A percentile compares a stretch with the other conserved stretches of the same genome.
phyloP scores from a whole-genome alignment of 805 yeast species.

The Cyberlindnera meyerae region DNA sequence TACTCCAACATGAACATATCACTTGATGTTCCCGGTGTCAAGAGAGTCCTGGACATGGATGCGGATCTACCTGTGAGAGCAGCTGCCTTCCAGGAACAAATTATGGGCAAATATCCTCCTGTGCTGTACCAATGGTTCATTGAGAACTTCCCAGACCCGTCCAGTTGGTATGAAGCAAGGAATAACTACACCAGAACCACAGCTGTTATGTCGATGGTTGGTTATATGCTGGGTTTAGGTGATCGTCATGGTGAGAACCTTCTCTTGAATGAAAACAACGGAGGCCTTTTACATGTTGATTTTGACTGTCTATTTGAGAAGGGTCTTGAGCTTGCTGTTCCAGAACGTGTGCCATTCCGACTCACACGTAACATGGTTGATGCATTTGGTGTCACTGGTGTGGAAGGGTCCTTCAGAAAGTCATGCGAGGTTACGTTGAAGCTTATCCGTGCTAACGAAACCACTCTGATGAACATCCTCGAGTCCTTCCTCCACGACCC shows the following conservation, averaged over 20 bases:
- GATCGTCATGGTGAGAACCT: slow-evolving; percentile 96
- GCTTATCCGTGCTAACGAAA: slow-evolving; percentile 72
- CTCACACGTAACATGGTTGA: slow-evolving; percentile 84
- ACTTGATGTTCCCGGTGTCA: slow-evolving; percentile 25
- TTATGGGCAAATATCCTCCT: slow-evolving; percentile 45
- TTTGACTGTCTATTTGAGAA: slow-evolving; percentile 95
- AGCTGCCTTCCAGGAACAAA: slow-evolving; percentile 29
- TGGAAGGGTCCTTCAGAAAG: slow-evolving; percentile 84
- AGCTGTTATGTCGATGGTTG: slow-evolving; percentile 97
- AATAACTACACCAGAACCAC: slow-evolving; percentile 69
- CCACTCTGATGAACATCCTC: slow-evolving; percentile 79
- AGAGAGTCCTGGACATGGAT: slow-evolving; percentile 24
- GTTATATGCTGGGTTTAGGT: slow-evolving; percentile 89
- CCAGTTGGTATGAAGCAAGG: slow-evolving; percentile 78
- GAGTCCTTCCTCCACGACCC: slow-evolving; percentile 94
- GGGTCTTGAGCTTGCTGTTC: slow-evolving; percentile 63
- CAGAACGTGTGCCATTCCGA: slow-evolving; percentile 93
- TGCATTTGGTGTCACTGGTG: slow-evolving; percentile 82
- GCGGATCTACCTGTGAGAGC: slow-evolving; percentile 31
- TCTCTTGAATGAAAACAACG: slow-evolving; percentile 64
- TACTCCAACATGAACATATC: slow-evolving; percentile 38
- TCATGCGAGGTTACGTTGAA: slow-evolving; percentile 80
- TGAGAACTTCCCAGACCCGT: slow-evolving; percentile 85
- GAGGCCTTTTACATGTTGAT: slow-evolving; percentile 87
- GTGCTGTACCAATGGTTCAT: slow-evolving; percentile 84